Conservation (phyloP, 495 filamentous ascomycete species). For the Aspergillus sparsus region DNA sequence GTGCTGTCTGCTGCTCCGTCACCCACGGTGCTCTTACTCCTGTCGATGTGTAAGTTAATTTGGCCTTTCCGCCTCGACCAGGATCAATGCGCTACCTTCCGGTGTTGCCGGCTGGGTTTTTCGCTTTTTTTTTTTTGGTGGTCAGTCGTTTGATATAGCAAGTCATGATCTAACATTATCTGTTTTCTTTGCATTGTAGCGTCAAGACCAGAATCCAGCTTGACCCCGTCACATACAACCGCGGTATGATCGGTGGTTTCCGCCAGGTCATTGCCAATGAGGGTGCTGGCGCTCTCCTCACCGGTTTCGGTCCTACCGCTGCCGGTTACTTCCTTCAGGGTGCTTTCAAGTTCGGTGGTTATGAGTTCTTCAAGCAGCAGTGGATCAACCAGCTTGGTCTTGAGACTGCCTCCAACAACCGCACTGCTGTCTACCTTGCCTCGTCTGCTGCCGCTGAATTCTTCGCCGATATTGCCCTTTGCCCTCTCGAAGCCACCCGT, state of each 20-base stretch:
- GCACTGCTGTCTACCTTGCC: slow-evolving; percentile 85
- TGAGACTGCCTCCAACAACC: slow-evolving; percentile 81
- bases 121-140: neutral
- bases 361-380: slow-evolving; percentile 96
- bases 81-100: slow-evolving; percentile 20
- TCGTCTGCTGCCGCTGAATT: slow-evolving; percentile 84
- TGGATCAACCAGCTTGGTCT: slow-evolving; percentile 77
- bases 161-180: slow-evolving; percentile 26
- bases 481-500: slow-evolving; percentile 91
- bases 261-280: slow-evolving; percentile 78
- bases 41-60: slow-evolving; percentile 86
- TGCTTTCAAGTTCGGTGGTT: slow-evolving; percentile 93
- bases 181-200: slow-evolving; percentile 51
- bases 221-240: slow-evolving; percentile 88
- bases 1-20: slow-evolving; percentile 90
- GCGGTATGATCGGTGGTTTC: slow-evolving; percentile 84
- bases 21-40: slow-evolving; percentile 91
- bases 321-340: slow-evolving; percentile 95
- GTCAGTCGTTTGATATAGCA: neutral
- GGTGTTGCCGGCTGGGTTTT: slow-evolving; percentile 1
- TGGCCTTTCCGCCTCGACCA: slow-evolving; percentile 1
- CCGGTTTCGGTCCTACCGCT: slow-evolving; percentile 82
- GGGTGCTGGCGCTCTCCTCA: slow-evolving; percentile 85
- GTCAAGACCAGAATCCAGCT: slow-evolving; percentile 96
- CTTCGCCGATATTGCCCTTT: slow-evolving; percentile 92